phyloP scores from a whole-genome alignment of 805 yeast species.

The Babjeviella inositovora region DNA sequence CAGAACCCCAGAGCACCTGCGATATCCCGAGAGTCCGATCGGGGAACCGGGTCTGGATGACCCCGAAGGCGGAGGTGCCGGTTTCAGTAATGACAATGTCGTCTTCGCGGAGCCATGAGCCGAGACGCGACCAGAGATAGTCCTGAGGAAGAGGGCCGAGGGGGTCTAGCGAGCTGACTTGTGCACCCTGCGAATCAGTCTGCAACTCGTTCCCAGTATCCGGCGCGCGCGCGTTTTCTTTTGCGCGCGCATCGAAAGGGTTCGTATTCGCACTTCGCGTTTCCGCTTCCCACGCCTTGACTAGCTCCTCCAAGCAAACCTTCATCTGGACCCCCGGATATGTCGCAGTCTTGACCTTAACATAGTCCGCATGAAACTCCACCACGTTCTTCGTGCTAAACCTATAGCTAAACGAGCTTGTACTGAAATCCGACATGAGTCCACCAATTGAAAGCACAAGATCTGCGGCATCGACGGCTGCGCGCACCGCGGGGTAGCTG shows the following conservation, averaged over 20 bases:
- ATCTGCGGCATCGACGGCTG: slow-evolving; percentile 60
- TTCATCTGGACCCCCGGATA: slow-evolving; percentile 66
- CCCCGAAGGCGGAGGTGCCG: slow-evolving; percentile 66
- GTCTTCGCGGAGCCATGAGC: slow-evolving; percentile 47
- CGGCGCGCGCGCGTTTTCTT: no score
- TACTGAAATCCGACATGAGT: slow-evolving; percentile 74
- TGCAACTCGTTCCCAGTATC: no score
- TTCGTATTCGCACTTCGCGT: no score
- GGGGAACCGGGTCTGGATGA: slow-evolving; percentile 52
- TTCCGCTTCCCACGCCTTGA: no score
- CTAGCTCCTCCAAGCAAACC: slow-evolving; percentile 27
- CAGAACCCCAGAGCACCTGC: slow-evolving; percentile 66
- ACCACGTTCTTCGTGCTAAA: slow-evolving; percentile 61
- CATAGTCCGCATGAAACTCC: slow-evolving; percentile 67
- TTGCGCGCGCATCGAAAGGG: no score
- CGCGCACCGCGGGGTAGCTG: slow-evolving; percentile 56
- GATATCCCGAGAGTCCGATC: slow-evolving; percentile 46
- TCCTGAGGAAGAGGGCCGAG: slow-evolving; percentile 38
- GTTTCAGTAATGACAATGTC: slow-evolving; percentile 59
- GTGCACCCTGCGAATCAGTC: no score
- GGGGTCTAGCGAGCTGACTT: no score
- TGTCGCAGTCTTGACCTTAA: slow-evolving; percentile 52
- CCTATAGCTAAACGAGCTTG: slow-evolving; percentile 72
- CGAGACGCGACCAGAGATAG: slow-evolving; percentile 53
- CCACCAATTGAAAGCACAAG: slow-evolving; percentile 71